phyloP scores from a whole-genome alignment of 768 basidiomycete species.

The Phallus indusiatus region DNA sequence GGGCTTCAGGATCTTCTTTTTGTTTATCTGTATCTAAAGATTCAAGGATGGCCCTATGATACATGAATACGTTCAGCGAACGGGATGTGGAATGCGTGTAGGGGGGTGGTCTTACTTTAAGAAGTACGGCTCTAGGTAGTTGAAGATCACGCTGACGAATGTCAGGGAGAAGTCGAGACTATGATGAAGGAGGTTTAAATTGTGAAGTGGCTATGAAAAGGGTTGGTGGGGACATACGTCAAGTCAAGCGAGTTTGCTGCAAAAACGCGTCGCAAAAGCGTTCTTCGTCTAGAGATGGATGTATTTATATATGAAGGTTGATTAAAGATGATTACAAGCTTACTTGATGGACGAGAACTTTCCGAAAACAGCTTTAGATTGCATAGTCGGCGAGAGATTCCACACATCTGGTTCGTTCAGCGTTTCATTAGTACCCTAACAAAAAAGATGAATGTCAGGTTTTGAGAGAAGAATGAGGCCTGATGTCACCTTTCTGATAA shows the following conservation, averaged over 20 bases:
- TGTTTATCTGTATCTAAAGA: conserved; percentile 41
- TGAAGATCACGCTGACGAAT: conserved; percentile 58
- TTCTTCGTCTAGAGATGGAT: conserved; percentile 14
- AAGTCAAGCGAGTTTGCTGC: conserved; percentile 39
- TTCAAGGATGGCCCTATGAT: conserved; percentile 42
- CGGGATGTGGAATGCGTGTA: conserved; percentile 3
- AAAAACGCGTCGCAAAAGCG: conserved; percentile 36
- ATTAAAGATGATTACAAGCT: not conserved
- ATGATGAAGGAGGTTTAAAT: not conserved
- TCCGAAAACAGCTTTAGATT: conserved; percentile 54
- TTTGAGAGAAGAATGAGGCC: not conserved
- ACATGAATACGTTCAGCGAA: conserved; percentile 8
- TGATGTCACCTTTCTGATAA: conserved; percentile 37
- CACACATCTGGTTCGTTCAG: conserved; percentile 67
- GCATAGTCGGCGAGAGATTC: conserved; percentile 57
- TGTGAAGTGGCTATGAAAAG: not conserved
- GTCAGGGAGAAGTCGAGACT: conserved; percentile 63
- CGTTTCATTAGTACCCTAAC: conserved; percentile 39
- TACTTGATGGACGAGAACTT: conserved; percentile 31
- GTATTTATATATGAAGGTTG: not conserved
- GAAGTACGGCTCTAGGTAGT: conserved; percentile 79
- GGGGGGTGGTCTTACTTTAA: conserved; percentile 44
- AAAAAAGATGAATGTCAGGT: not conserved
- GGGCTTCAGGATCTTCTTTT: conserved; percentile 38
- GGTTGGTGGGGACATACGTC: conserved; percentile 17